phyloP scores from a whole-genome alignment of 2,329 filamentous ascomycete species.

The Pezicula rhizophila region DNA sequence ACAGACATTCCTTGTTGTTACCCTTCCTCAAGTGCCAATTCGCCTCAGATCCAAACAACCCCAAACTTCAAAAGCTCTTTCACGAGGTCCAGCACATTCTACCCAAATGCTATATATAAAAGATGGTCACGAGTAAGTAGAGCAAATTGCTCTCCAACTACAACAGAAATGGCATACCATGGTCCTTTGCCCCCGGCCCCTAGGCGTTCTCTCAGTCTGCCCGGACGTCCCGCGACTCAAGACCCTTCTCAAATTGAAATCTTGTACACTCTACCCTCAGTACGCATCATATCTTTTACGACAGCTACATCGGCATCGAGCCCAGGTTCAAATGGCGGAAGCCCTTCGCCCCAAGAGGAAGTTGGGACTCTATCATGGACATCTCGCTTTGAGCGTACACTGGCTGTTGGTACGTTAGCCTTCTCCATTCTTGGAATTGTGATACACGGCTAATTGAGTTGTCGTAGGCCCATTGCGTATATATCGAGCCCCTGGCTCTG shows the following conservation, averaged over 20 bases:
- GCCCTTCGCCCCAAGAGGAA: slow-evolving; percentile 37
- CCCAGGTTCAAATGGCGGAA: slow-evolving; percentile 17
- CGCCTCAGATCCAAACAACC: too few relatives aligned
- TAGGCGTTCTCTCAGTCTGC: slow-evolving; percentile 20
- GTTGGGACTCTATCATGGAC: slow-evolving; percentile 66
- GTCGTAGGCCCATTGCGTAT: slow-evolving; percentile 65
- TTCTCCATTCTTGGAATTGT: neutral
- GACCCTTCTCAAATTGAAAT: slow-evolving; percentile 25
- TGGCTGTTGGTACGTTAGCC: slow-evolving; percentile 60
- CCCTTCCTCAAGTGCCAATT: too few relatives aligned
- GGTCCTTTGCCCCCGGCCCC: slow-evolving; percentile 8
- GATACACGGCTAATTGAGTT: neutral
- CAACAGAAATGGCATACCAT: slow-evolving; percentile 16
- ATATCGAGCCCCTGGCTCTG: slow-evolving; percentile 79
- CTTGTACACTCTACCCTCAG: slow-evolving; percentile 24
- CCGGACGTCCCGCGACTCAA: slow-evolving; percentile 10
- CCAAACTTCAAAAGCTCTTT: neutral
- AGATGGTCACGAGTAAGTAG: slow-evolving; percentile 18
- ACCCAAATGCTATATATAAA: neutral
- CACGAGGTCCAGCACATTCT: neutral
- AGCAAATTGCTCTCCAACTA: neutral
- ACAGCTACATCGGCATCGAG: slow-evolving; percentile 11
- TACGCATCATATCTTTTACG: slow-evolving; percentile 50
- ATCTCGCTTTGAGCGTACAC: slow-evolving; percentile 71
- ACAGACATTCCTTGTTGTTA: too few relatives aligned